Evolutionary conservation across 2,329 filamentous ascomycete species (phyloP).

Genomic region (Fusarium sambucinum): DNA sequence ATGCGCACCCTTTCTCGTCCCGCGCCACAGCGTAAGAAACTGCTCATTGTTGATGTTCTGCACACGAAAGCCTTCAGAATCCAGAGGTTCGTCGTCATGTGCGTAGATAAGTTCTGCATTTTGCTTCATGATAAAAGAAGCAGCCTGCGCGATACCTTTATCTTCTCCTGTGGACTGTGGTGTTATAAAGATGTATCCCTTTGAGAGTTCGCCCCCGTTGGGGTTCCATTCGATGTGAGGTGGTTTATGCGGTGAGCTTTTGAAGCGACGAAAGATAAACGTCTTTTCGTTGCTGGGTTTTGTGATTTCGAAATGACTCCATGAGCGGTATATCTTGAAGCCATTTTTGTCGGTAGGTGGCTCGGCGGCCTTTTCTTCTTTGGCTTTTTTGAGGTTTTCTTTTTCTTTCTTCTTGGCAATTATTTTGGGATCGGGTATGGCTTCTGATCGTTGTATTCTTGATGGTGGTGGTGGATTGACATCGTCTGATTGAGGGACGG

Average conservation of each 20-base stretch:
- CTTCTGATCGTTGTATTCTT: neutral
- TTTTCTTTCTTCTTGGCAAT: neutral
- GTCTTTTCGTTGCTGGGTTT: conserved; percentile 20
- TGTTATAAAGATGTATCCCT: conserved; percentile 49
- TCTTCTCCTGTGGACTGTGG: conserved; percentile 23
- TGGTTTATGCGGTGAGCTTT: conserved; percentile 43
- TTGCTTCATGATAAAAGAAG: conserved; percentile 43
- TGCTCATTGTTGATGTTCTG: conserved; percentile 49
- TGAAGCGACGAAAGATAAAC: conserved; percentile 43
- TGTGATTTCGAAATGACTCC: conserved; percentile 38
- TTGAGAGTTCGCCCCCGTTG: conserved; percentile 36
- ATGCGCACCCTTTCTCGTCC: conserved; percentile 44
- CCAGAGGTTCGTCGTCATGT: conserved; percentile 27
- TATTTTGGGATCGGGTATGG: neutral
- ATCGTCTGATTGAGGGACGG: conserved; percentile 1
- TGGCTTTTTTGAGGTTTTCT: neutral
- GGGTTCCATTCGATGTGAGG: conserved; percentile 36
- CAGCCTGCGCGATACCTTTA: conserved; percentile 26
- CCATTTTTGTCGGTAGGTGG: neutral
- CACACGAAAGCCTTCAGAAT: conserved; percentile 43
- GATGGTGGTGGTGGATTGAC: neutral
- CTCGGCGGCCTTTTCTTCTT: neutral
- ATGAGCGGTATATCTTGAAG: conserved; percentile 29
- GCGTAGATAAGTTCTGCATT: conserved; percentile 50
- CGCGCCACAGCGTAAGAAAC: conserved; percentile 50